Percentiles rank a stretch among this genome's conserved stretches.
Evolutionary conservation across 2,329 filamentous ascomycete species (phyloP).

Genomic region (Pseudogymnoascus sp.): DNA sequence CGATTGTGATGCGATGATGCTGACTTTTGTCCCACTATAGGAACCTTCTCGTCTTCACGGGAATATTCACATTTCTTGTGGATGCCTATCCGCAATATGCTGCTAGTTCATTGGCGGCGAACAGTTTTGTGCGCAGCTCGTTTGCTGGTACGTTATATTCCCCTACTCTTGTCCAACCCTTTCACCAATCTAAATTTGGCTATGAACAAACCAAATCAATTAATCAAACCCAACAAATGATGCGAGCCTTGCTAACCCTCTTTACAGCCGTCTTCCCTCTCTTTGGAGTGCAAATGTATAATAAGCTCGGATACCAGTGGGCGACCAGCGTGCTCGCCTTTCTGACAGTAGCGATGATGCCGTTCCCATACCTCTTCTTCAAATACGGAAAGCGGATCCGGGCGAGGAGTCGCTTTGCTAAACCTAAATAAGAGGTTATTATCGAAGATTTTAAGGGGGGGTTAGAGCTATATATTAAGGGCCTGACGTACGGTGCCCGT

Average conservation of each 20-base stretch:
- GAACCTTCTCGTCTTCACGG: conserved; percentile 69
- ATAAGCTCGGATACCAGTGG: conserved; percentile 62
- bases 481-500: background rate
- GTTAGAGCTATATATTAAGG: background rate
- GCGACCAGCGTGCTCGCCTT: conserved; percentile 54
- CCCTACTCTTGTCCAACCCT: background rate
- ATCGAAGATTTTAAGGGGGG: background rate
- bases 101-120: conserved; percentile 72
- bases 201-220: background rate
- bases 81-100: conserved; percentile 71
- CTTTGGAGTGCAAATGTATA: conserved; percentile 68
- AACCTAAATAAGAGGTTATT: background rate
- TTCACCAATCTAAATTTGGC: background rate
- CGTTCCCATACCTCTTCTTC: conserved; percentile 58
- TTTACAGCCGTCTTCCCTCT: conserved; percentile 61
- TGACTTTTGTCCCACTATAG: conserved; percentile 33
- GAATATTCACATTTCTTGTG: conserved; percentile 76
- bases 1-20: background rate
- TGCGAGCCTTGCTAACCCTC: background rate
- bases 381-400: conserved; percentile 50
- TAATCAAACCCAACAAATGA: background rate
- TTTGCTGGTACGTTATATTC: conserved; percentile 53
- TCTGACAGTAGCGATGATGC: conserved; percentile 52
- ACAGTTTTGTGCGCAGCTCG: conserved; percentile 67
- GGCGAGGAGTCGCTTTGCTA: conserved; percentile 41